Base-by-base conservation (phyloP, 2,329 filamentous ascomycete genomes). In the Neophaeococcomyces mojaviensis region DNA sequence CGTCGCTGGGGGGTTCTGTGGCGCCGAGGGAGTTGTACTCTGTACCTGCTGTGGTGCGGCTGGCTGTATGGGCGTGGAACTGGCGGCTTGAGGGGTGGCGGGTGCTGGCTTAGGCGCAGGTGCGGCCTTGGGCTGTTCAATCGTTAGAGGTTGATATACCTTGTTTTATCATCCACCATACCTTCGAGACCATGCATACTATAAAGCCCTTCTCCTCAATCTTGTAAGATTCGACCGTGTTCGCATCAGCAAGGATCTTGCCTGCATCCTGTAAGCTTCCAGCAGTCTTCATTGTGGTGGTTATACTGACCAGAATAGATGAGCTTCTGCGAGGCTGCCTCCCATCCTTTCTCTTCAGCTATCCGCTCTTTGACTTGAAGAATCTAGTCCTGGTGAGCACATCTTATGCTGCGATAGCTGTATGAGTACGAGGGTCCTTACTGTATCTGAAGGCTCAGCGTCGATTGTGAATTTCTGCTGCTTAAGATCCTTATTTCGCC, bases 121-220 rank as follows among this genome's bases (percentile, higher is more conserved):
- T 26, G 74, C 67, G 37, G 81, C 69, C 73, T 95, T 96, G 55
- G 86, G 84, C 81, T 90, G 61, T 48, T 44, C 39, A 26, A 3
- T 26, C 20, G 18, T 39, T 7, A 39, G 37, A 7, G 6, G 24
- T 9, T 5, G 24, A 31, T 22, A 28, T 47, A 13, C 7, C 5
- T 19, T 7, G 13, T 35, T 15, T 5, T 13, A 35, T 35, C 33
- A 7, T 45, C 10, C 24, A 28, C 52, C 67, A 53, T 72, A 94
- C 89, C 86, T 97, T 97, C 64, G 87, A 88, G 59, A 94, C 83
- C 82, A 98, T 95, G 73, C 92, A 98, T 50, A 98, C 92, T 60
- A 98, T 88, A 66, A 97, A 98, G 31, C 92, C 92, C 77, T 97
- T 98, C 78, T 97, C 92, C 70, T 98, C 90, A 54, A 98, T 97